These are phyloP conservation scores for Hebeloma cylindrosporum DNA, from an alignment of 768 basidiomycete genomes.

Conservation along the genomic window DNA sequence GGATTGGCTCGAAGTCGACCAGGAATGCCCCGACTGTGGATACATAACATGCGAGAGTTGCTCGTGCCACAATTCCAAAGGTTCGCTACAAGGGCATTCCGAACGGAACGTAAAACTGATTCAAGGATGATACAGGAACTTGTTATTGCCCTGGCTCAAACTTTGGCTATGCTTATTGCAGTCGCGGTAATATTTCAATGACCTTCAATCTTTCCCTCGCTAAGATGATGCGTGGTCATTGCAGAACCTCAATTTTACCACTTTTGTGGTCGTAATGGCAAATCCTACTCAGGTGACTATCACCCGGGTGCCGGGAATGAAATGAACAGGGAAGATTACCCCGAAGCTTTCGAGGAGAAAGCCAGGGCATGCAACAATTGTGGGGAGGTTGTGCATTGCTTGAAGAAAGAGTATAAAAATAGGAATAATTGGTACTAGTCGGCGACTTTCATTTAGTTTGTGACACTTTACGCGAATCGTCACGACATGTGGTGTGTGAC, in stretches of 20 bases:
- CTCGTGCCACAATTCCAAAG: conserved; percentile 26
- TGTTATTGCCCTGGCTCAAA: conserved; percentile 36
- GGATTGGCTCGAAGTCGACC: conserved; percentile 23
- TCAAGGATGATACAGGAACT: conserved; percentile 23
- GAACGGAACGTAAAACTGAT: neutral
- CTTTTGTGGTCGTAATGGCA: conserved; percentile 22
- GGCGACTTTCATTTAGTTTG: too few species aligned
- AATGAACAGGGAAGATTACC: conserved; percentile 14
- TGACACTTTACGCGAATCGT: conserved; percentile 12
- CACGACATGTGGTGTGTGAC: conserved; percentile 5
- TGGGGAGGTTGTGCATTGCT: conserved; percentile 21
- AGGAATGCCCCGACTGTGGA: conserved; percentile 34
- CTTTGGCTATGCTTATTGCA: conserved; percentile 33
- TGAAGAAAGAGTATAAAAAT: conserved; percentile 18
- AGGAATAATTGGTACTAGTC: too few species aligned
- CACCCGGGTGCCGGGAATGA: conserved; percentile 27
- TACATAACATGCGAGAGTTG: conserved; percentile 36
- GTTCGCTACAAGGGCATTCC: conserved; percentile 9
- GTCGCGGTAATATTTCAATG: conserved; percentile 15
- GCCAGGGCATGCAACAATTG: conserved; percentile 32
- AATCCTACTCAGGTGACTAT: conserved; percentile 31
- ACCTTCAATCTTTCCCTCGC: neutral
- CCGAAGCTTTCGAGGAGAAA: conserved; percentile 29
- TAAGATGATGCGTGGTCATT: neutral
- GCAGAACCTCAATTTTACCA: conserved; percentile 33